Percentiles rank a stretch among this genome's conserved stretches.
phyloP scores from a whole-genome alignment of 495 filamentous ascomycete species.

The Penicillium coffeae region DNA sequence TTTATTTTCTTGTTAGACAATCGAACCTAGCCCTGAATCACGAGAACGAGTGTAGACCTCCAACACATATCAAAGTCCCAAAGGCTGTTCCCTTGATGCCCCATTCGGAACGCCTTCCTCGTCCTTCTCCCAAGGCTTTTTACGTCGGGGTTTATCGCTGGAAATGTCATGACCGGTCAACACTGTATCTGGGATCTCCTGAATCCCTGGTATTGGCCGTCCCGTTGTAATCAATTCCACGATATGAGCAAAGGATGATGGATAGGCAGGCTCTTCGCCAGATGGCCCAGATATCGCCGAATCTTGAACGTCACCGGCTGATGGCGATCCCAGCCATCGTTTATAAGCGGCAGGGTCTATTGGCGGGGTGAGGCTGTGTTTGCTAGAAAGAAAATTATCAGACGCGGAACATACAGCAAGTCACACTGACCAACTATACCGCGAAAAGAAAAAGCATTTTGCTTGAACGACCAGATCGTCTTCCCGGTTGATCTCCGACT shows the following conservation, averaged over 20 bases:
- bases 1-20: background rate
- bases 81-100: background rate
- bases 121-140: slow-evolving; percentile 78
- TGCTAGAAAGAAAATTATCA: slow-evolving; percentile 22
- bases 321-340: slow-evolving; percentile 32
- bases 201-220: slow-evolving; percentile 82
- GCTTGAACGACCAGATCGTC: slow-evolving; percentile 48
- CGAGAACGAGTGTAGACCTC: background rate
- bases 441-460: slow-evolving; percentile 52
- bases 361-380: slow-evolving; percentile 34
- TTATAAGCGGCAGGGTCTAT: slow-evolving; percentile 42
- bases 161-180: slow-evolving; percentile 59
- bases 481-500: slow-evolving; percentile 35
- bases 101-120: slow-evolving; percentile 7
- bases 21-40: background rate
- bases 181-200: slow-evolving; percentile 81
- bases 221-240: slow-evolving; percentile 83
- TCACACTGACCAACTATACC: slow-evolving; percentile 21
- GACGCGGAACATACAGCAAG: too few relatives aligned
- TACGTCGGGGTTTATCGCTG: slow-evolving; percentile 49
- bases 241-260: slow-evolving; percentile 82
- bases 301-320: slow-evolving; percentile 5
- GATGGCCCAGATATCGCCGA: background rate
- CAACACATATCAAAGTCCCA: background rate
- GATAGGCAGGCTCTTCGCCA: slow-evolving; percentile 61